A percentile compares a stretch with the other conserved stretches of the same genome.
Conservation (phyloP, 805 yeast species). For the Cyberlindnera sargentensis region DNA sequence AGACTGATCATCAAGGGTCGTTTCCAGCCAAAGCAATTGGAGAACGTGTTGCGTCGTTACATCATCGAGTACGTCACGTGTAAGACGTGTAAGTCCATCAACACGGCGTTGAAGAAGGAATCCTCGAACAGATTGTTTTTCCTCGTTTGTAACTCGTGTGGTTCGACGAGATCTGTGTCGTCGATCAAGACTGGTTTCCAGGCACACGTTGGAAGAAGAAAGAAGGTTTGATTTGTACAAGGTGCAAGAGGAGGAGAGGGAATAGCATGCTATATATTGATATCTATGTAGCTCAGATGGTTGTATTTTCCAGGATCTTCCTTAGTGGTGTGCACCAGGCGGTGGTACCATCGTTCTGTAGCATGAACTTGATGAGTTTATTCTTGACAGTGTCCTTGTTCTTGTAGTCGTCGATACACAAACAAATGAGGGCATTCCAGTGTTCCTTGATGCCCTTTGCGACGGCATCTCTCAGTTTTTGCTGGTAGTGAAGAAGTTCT, state of each 20-base stretch:
- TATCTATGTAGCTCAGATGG: neutral
- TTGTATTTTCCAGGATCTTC: constrained; percentile 38
- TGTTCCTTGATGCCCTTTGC: constrained; percentile 19
- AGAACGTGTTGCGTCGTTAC: constrained; percentile 91
- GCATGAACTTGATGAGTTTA: constrained; percentile 43
- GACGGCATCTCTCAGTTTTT: constrained; percentile 30
- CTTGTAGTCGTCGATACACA: constrained; percentile 19
- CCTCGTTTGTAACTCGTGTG: constrained; percentile 97
- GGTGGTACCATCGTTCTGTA: constrained; percentile 48
- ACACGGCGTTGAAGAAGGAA: constrained; percentile 93
- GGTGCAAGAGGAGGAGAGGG: neutral
- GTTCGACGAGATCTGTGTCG: constrained; percentile 92
- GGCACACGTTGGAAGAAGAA: constrained; percentile 92
- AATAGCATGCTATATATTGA: neutral
- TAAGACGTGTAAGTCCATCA: constrained; percentile 97
- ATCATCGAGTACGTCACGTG: constrained; percentile 97
- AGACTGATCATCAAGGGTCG: constrained; percentile 97
- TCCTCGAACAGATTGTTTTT: constrained; percentile 93
- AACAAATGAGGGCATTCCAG: constrained; percentile 22
- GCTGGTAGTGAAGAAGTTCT: constrained; percentile 37
- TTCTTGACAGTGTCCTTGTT: constrained; percentile 27
- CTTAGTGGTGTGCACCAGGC: constrained; percentile 65
- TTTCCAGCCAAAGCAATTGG: constrained; percentile 96
- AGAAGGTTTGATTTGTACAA: constrained; percentile 34
- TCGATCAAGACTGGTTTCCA: constrained; percentile 99